These are phyloP conservation scores for Spongospora subterranea DNA, from an alignment of 208 protist genomes.

Conservation along the genomic window DNA sequence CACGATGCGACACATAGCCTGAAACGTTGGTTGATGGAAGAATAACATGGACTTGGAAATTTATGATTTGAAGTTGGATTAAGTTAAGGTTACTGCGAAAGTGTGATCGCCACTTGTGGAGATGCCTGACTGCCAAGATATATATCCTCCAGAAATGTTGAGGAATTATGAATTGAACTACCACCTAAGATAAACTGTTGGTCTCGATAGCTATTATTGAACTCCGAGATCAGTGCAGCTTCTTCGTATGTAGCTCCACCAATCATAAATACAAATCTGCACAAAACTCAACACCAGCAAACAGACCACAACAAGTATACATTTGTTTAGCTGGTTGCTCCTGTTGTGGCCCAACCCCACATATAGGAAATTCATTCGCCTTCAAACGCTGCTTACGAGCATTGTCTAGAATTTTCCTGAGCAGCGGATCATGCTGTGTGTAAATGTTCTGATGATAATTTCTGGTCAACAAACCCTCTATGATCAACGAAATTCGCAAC, in stretches of 20 bases:
- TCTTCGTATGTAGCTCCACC: slow-evolving; percentile 64
- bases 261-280: slow-evolving; percentile 62
- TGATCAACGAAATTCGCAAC: background rate
- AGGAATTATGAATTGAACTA: slow-evolving; percentile 63
- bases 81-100: background rate
- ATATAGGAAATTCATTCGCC: slow-evolving; percentile 43
- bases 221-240: slow-evolving; percentile 36
- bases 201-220: slow-evolving; percentile 57
- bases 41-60: too few relatives aligned
- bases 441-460: slow-evolving; percentile 51
- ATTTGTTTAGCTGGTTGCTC: background rate
- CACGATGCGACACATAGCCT: too few relatives aligned
- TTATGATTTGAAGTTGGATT: background rate
- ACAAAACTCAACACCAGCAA: background rate
- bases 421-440: slow-evolving; percentile 62
- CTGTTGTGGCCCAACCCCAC: background rate
- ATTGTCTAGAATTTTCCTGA: slow-evolving; percentile 37
- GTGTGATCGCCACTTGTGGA: background rate
- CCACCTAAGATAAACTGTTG: slow-evolving; percentile 54
- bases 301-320: background rate
- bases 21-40: too few relatives aligned
- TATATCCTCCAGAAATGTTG: slow-evolving; percentile 62
- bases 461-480: background rate
- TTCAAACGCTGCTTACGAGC: slow-evolving; percentile 54
- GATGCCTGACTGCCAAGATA: background rate